Base-by-base conservation (phyloP, 805 yeast genomes). In the Lipomyces orientalis region DNA sequence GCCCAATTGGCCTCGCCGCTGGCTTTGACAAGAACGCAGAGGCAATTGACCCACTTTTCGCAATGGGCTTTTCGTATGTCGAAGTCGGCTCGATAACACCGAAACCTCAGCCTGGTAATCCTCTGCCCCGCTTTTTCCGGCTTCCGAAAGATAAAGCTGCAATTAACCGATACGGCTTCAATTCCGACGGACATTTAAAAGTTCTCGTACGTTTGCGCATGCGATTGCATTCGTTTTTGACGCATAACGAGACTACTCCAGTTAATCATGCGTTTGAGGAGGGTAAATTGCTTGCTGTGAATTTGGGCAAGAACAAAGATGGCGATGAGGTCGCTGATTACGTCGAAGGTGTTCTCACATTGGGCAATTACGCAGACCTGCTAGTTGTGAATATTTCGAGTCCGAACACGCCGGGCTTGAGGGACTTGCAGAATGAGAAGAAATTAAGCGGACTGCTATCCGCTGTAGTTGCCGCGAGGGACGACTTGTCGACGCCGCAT, bases 41-140 rank as follows among this genome's bases (percentile, higher is more conserved):
- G 75, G 97, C 91, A 25, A 87, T 94, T 72, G 98, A 94, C 73
- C 81, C 93, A 0, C 82, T 94, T 67, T 88, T 89, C 73, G 83
- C 88, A 70, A 76, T 85, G 64, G 98, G 98, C 1, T 93, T 93
- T 75, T 87, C 94, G 16, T 91, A 91, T 77, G 95, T 92, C 71
- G 98, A 94, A 79, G 85, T 94, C 67, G 98, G 98, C 1, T 90
- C 97, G 1, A 88, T 94, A 60, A 94, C 98, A 6, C 98, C 98
- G 3, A 81, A 84, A 72, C 91, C 98, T 0, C 98, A 94, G 80
- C 92, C 94, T 8, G 98, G 98, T 46, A 94, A 94, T 79, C 97
- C 97, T n/a, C 77, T 81, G 73, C 98, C 98, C 29, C 84, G 98
- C 67, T 91, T 94, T 75, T 94, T 93, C 82, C 86, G 98, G 74